Conservation (phyloP, 2,329 filamentous ascomycete species). For the Fusarium sterilihyphosum region DNA sequence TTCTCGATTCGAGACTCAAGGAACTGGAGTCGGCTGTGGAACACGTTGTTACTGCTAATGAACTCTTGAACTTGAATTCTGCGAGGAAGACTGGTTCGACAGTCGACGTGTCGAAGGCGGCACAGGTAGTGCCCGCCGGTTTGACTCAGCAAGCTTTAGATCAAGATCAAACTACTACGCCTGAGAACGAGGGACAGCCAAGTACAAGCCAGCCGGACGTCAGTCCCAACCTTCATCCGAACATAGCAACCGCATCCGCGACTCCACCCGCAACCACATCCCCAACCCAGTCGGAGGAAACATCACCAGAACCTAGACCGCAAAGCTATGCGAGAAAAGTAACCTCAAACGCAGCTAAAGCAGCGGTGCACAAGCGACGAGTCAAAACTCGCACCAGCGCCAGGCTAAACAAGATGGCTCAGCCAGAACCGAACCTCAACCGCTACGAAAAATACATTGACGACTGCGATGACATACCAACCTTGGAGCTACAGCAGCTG, state of each 20-base stretch:
- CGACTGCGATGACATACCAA: neutral
- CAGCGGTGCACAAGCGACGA: neutral
- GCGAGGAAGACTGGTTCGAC: neutral
- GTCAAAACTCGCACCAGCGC: neutral
- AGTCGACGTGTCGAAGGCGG: rapidly evolving
- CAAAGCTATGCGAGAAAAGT: neutral
- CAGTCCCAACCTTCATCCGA: no score
- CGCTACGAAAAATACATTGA: neutral
- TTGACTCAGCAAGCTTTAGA: neutral
- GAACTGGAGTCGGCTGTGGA: neutral
- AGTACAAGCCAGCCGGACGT: neutral
- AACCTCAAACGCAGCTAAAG: neutral
- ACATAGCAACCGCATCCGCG: no score
- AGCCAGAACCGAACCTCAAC: rapidly evolving
- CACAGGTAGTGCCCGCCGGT: rapidly evolving
- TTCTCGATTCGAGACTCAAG: neutral
- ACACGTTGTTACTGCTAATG: neutral
- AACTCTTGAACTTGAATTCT: neutral
- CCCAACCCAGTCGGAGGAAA: neutral
- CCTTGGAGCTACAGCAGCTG: neutral
- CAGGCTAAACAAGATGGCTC: neutral
- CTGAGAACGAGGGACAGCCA: neutral
- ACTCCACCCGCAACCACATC: no score
- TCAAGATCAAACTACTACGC: neutral
- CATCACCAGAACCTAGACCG: neutral